Evolutionary conservation across 2,329 filamentous ascomycete species (phyloP), one percentile per base, ranked within the genome.

Genomic region (Fusarium lyarnte): DNA sequence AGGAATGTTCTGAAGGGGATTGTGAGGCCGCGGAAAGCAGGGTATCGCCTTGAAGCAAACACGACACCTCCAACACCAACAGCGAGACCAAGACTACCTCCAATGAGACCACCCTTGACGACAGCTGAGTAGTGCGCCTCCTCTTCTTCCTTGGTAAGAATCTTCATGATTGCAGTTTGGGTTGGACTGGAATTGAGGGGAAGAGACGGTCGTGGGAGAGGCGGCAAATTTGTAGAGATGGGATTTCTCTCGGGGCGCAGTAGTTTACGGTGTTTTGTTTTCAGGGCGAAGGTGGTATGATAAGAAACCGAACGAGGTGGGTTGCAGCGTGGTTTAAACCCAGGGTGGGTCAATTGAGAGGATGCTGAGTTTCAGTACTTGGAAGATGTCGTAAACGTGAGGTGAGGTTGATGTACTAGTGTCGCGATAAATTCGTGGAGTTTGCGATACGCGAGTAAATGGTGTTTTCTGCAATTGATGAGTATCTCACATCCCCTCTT

Each of bases 71-170:
- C 86, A 13, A 89, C 75, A 72, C 95, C 95, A 36, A 90, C 78
- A 41, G 84, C 86, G 6, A 94, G 84, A 72, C 96, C 95, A 47
- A 90, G 76, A 17, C 87, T 58, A 72, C 93, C 93, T 74, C 95
- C 96, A 72, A 93, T 82, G 72, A 90, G 79, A 76, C 96, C 95
- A 75, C 94, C 95, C 80, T 90, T 91, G 75, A 98, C 79, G 69
- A 97, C 96, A 66, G 88, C 86, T 81, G 87, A 85, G 89, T 97
- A 97, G 88, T 98, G 95, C 59, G 89, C 93, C 68, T 87, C 82
- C 85, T 98, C 95, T 85, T 98, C 94, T 89, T 98, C 94, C 82
- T 95, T 94, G 78, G 93, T 97, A 81, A 98, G 88, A 80, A 98
- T 87, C 92, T 98, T 98, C 96, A 98, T 99, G 72, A 55, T 87